Evolutionary conservation across 2,329 filamentous ascomycete genomes (phyloP), one percentile per base, ranked within the genome.

Genomic region (Cladosporium sp.): DNA sequence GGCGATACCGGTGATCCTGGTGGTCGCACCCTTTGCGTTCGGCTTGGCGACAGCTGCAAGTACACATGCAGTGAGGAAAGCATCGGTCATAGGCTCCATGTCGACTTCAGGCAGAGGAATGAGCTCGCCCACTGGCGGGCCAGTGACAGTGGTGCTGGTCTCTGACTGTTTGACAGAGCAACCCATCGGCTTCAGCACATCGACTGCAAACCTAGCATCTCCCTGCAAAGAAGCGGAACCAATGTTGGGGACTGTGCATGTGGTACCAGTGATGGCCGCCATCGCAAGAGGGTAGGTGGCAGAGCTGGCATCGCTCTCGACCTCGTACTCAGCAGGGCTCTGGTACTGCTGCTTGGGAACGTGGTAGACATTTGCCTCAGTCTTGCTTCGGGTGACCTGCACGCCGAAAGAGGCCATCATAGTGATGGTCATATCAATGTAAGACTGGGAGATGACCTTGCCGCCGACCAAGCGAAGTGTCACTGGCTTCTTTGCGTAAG

Each of bases 21-120:
- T 99, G 2, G 85, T 88, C 47, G 77, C 77, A 38, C 80, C 82
- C 8, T 74, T 72, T 54, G 76, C 78, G 52, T 86, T 86, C 1
- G 90, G 90, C 14, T 83, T 85, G 9, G 93, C 92, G 43, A 96
- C 90, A 37, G 94, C 94, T 25, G 92, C 94, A 49, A 99, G 82
- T 4, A 96, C 92, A 1, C 92, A 95, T 17, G 94, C 94, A 4
- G 92, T 97, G 55, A 99, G 81, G 80, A 99, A 99, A 51, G 94
- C 94, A 74, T 99, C 94, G 0, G 94, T 99, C 94, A 99, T 99
- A 1, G 93, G 89, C 73, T 97, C 94, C 94, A 99, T 99, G 69
- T 99, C 92, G 28, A 99, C 86, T 60, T 93, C 88, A 17, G 86
- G 78, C 12, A 99, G 78, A 0, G 90, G 88, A 66, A 86, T 86